These are phyloP conservation scores for Sisymbrium altissimum DNA, from an alignment of 345 rosid species.

Conservation along the genomic window DNA sequence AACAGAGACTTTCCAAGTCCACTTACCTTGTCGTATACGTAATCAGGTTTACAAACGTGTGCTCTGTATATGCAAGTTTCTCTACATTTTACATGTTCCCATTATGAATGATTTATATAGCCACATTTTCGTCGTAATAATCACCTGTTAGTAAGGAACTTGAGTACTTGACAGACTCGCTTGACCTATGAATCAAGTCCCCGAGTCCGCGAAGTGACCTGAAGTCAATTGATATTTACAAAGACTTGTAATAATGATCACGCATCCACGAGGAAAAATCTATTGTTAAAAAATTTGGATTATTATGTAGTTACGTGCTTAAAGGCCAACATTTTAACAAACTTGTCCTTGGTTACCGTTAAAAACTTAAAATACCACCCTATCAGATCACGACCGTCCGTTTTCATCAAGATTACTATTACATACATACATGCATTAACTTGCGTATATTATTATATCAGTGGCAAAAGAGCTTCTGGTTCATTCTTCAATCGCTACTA, in stretches of 20 bases:
- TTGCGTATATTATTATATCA: not conserved
- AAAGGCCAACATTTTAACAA: not conserved
- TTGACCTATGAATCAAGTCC: not conserved
- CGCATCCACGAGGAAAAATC: not conserved
- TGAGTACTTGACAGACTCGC: not conserved
- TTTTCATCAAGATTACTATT: not conserved
- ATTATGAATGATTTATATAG: not conserved
- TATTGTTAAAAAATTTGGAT: not conserved
- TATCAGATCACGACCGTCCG: not conserved
- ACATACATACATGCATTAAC: not conserved
- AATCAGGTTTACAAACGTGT: not conserved
- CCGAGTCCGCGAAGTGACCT: not conserved
- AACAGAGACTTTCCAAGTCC: constrained; percentile 3
- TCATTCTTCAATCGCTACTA: not conserved
- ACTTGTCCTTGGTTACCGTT: not conserved
- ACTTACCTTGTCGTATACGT: constrained; percentile 10
- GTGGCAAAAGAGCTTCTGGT: not conserved
- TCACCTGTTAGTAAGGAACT: not conserved
- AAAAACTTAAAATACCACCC: not conserved
- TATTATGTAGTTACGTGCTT: not conserved
- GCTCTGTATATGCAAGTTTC: not conserved
- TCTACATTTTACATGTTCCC: not conserved
- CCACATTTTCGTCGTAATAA: not conserved
- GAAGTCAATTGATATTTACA: not conserved
- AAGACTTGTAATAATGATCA: not conserved